Percentiles rank a stretch among this genome's conserved stretches.
Conservation (phyloP, 306 rosid genomes). For the Cyclanthera cordifolia region DNA sequence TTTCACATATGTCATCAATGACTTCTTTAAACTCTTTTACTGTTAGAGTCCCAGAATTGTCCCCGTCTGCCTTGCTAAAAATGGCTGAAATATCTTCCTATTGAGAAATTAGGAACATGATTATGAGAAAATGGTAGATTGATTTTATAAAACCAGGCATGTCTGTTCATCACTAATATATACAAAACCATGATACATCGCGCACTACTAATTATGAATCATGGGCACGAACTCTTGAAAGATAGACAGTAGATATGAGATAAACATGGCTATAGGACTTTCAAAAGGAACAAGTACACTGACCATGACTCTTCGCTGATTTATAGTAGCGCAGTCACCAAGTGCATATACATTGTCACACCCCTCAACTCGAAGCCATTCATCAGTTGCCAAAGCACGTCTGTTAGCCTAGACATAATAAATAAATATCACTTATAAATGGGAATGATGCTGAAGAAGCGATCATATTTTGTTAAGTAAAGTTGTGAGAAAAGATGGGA, state of each 20-base stretch:
- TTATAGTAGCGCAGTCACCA: conserved; percentile 95
- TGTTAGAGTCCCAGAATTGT: conserved; percentile 72
- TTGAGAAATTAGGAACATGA: not conserved
- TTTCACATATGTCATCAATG: conserved; percentile 61
- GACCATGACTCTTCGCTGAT: conserved; percentile 98
- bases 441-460: not conserved
- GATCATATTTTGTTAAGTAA: not conserved
- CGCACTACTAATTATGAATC: not conserved
- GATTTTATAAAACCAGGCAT: not conserved
- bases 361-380: conserved; percentile 96
- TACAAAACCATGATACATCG: not conserved
- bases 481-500: no score
- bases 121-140: not conserved
- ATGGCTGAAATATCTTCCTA: conserved; percentile 79
- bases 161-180: not conserved
- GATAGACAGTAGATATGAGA: not conserved
- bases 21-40: conserved; percentile 58
- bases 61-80: conserved; percentile 67
- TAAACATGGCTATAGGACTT: not conserved
- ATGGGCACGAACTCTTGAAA: not conserved
- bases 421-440: not conserved
- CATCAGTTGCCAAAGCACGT: conserved; percentile 93
- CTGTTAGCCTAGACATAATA: conserved; percentile 50
- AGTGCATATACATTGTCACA: conserved; percentile 67
- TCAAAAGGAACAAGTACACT: not conserved